Evolutionary conservation across 2,329 filamentous ascomycete genomes (phyloP), one percentile per base, ranked within the genome.

Genomic region (Thielaviopsis euricoi): DNA sequence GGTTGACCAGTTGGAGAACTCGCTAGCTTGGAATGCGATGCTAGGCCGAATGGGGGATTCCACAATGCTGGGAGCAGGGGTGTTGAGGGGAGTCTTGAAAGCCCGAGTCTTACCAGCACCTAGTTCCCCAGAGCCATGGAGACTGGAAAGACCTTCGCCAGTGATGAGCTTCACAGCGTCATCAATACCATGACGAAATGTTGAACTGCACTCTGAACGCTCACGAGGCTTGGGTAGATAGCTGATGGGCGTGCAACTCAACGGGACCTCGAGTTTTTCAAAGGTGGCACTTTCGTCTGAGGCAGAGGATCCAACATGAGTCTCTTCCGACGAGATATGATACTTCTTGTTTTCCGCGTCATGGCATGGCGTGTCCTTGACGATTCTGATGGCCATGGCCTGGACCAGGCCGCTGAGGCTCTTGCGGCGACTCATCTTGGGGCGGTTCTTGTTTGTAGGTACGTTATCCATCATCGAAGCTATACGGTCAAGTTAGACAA

Each of bases 121-220:
- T 15, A 46, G 22, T 17, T 55, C 55, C 15, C 55, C 22, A 17
- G 53, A 49, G 17, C 50, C 51, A 49, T 22, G 17, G n/a, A 43
- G 37, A 50, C 56, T 56, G 21, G 46, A 37, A n/a, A 58, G 53
- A 21, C 56, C 59, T 22, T 52, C 49, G 33, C 59, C 59, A 50
- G 56, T 61, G 26, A 61, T 58, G 13, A 55, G 33, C 56, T 58
- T 61, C 33, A 61, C 59, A 25, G 59, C 53, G 46, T 61, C 52
- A 46, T 61, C 59, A 33, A 61, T 55, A 23, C 59, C 53, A 19
- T 61, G 53, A 40, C 59, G 56, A 29, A 61, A 61, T 10, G 56
- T 58, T 5, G 59, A 58, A 46, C 58, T 60, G 57, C 58, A 60
- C 25, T 61, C 59, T 13, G 56, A 58, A 48, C 57, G 58, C 43